Evolutionary conservation across 2,329 filamentous ascomycete genomes (phyloP).

Genomic region (Fusarium algeriense): DNA sequence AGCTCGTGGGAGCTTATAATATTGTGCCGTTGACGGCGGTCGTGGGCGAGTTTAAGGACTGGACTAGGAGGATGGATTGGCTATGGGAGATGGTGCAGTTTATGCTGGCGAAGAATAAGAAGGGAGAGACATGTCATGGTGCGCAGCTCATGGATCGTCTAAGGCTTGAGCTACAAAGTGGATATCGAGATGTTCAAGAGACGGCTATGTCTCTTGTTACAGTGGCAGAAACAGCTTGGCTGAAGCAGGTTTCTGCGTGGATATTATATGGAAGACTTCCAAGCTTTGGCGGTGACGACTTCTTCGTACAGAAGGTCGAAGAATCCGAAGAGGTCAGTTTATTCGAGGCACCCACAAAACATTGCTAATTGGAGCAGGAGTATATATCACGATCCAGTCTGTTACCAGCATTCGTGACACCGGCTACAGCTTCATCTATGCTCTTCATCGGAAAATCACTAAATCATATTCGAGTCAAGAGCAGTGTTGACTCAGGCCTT

Average conservation of each 20-base stretch:
- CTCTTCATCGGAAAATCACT: slow-evolving; percentile 91
- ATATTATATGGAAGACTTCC: slow-evolving; percentile 89
- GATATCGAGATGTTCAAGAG: slow-evolving; percentile 86
- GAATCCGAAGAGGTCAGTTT: slow-evolving; percentile 56
- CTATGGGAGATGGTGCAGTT: slow-evolving; percentile 79
- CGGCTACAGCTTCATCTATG: slow-evolving; percentile 81
- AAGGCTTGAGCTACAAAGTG: slow-evolving; percentile 82
- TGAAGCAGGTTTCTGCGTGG: slow-evolving; percentile 92
- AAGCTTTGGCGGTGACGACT: slow-evolving; percentile 82
- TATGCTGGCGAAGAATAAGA: slow-evolving; percentile 65
- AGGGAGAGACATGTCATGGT: slow-evolving; percentile 67
- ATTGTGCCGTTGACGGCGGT: slow-evolving; percentile 92
- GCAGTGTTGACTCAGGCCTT: slow-evolving; percentile 58
- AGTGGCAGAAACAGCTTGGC: slow-evolving; percentile 88
- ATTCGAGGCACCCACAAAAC: background rate
- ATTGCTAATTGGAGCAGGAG: slow-evolving; percentile 54
- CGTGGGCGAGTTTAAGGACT: slow-evolving; percentile 86
- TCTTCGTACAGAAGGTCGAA: slow-evolving; percentile 76
- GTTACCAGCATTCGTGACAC: slow-evolving; percentile 83
- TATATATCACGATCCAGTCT: slow-evolving; percentile 71
- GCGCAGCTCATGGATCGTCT: slow-evolving; percentile 82
- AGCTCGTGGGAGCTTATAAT: slow-evolving; percentile 88
- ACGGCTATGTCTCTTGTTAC: slow-evolving; percentile 79
- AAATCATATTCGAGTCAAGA: slow-evolving; percentile 79
- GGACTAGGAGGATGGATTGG: slow-evolving; percentile 89